A percentile compares a stretch with the other conserved stretches of the same genome.
phyloP scores from a whole-genome alignment of 2,329 filamentous ascomycete genomes.

The Scedosporium aurantiacum region DNA sequence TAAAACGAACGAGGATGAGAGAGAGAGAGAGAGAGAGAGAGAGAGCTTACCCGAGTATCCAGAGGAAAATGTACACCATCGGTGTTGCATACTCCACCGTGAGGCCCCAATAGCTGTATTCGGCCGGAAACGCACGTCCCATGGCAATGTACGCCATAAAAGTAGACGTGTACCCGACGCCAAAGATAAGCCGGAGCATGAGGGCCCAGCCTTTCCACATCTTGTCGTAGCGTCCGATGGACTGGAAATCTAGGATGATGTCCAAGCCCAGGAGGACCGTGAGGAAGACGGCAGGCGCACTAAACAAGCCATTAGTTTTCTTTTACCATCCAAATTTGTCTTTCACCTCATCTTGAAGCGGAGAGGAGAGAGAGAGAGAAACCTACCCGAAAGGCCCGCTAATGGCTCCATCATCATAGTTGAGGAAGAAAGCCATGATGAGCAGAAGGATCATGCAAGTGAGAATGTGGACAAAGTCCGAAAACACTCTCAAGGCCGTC shows the following conservation, averaged over 20 bases:
- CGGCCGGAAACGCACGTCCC: slow-evolving; percentile 24
- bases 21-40: not conserved
- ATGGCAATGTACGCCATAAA: slow-evolving; percentile 24
- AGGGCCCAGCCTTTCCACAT: slow-evolving; percentile 22
- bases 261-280: slow-evolving; percentile 21
- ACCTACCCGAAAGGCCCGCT: slow-evolving; percentile 7
- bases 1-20: not conserved
- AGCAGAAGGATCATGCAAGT: slow-evolving; percentile 20
- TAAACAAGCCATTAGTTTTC: slow-evolving; percentile 10
- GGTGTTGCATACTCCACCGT: slow-evolving; percentile 16
- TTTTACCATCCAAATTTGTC: not conserved
- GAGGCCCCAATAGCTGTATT: slow-evolving; percentile 26
- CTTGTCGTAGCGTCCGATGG: slow-evolving; percentile 19
- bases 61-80: slow-evolving; percentile 25
- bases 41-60: slow-evolving; percentile 21
- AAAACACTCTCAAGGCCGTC: slow-evolving; percentile 16
- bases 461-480: slow-evolving; percentile 20
- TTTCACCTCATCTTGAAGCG: too few species aligned
- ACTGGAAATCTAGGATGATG: slow-evolving; percentile 23
- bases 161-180: slow-evolving; percentile 22
- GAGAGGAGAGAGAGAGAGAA: not conserved
- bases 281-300: slow-evolving; percentile 19
- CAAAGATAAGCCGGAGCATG: slow-evolving; percentile 18
- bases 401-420: slow-evolving; percentile 15
- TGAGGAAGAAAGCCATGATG: slow-evolving; percentile 21